Base-by-base conservation (phyloP, 2,329 filamentous ascomycete genomes). In the Pseudogymnoascus sp. region DNA sequence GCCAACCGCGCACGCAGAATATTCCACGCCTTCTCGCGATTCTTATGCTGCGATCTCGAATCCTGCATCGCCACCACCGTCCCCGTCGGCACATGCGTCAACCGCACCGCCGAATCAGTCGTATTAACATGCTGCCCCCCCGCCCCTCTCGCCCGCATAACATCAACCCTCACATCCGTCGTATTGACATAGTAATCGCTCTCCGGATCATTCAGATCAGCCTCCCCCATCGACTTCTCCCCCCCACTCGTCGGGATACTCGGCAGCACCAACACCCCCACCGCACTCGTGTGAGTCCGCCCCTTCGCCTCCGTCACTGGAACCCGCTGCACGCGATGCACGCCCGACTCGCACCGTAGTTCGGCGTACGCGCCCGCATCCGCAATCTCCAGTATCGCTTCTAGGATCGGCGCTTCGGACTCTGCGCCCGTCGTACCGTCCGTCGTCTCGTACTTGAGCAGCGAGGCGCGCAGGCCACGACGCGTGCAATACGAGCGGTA, bases 111-210 rank as follows among this genome's bases (percentile, higher is more conserved):
- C 31, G 91, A 96, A 78, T 99, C 95, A 0, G 95, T 99, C 75
- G 93, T 97, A 78, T 99, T 99, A 73, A 99, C 95, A 76, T 99
- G 95, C 78, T 99, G 95, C 0, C 95, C 95, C 33, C 95, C 95
- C 0, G 95, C 93, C 65, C 95, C 95, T 53, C 91, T 82, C 0
- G 95, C 92, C 15, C 93, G 84, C 93, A 97, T 96, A 65, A 92
- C 91, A 73, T 99, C 95, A 19, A 85, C 80, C 61, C 83, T 83
- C 23, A 99, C 91, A 64, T 99, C 93, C 65, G 86, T 82, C 5
- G 90, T 86, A 72, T 96, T 86, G 65, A 99, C 82, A 77, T 93
- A 96, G 77, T 96, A 97, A 73, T 97, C 90, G 75, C 90, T 96
- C 63, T 87, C 88, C 0, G 93, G 93, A 70, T 97, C 88, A 66